Evolutionary conservation across 495 filamentous ascomycete species (phyloP).

Genomic region (Aspergillus campestris): DNA sequence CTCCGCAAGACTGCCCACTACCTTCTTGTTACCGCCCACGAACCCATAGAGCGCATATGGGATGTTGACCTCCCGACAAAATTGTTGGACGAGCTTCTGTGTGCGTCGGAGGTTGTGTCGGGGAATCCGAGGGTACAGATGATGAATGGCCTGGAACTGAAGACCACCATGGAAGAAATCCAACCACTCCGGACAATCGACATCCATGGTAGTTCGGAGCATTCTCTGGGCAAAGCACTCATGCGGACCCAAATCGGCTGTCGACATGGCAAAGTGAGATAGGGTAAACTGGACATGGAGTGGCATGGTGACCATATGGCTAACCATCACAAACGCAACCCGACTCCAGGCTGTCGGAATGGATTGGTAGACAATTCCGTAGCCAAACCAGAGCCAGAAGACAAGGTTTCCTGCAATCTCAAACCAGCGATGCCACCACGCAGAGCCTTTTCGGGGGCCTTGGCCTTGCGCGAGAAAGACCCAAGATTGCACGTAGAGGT

Average conservation of each 20-base stretch:
- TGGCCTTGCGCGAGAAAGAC: conserved; percentile 57
- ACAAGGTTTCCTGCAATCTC: conserved; percentile 65
- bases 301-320: conserved; percentile 69
- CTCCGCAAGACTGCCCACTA: conserved; percentile 66
- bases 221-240: conserved; percentile 85
- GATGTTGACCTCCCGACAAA: conserved; percentile 72
- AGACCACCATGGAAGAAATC: conserved; percentile 82
- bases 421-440: conserved; percentile 72
- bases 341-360: conserved; percentile 57
- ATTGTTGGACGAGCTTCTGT: conserved; percentile 67
- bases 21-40: conserved; percentile 68
- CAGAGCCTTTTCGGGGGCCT: conserved; percentile 63
- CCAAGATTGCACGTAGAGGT: conserved; percentile 71
- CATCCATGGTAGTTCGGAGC: conserved; percentile 85
- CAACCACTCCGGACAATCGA: conserved; percentile 78
- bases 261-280: conserved; percentile 84
- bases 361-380: conserved; percentile 58
- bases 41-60: conserved; percentile 84
- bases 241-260: conserved; percentile 62
- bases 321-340: conserved; percentile 63
- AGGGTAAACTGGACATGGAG: conserved; percentile 90
- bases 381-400: conserved; percentile 85
- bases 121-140: conserved; percentile 73
- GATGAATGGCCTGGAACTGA: conserved; percentile 83
- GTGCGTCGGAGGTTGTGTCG: conserved; percentile 70